phyloP scores from a whole-genome alignment of 2,329 filamentous ascomycete species.

The Neonectria faginata region DNA sequence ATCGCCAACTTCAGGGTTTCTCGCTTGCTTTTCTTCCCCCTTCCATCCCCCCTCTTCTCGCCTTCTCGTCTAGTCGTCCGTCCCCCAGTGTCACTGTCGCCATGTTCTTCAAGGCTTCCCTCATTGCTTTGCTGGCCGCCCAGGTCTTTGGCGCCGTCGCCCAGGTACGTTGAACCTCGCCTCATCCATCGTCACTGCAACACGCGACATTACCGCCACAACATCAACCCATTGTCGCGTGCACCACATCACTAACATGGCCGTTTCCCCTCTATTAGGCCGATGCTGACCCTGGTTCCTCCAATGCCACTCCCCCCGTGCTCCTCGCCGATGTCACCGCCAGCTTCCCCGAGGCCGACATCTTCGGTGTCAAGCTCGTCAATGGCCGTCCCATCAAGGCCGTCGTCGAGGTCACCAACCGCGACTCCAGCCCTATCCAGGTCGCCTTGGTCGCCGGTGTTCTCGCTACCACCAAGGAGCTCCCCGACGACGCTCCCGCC shows the following conservation, averaged over 20 bases:
- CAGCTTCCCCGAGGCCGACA: constrained; percentile 76
- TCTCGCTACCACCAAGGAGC: constrained; percentile 69
- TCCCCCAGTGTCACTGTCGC: constrained; percentile 30
- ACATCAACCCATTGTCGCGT: constrained; percentile 23
- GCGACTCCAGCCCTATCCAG: constrained; percentile 80
- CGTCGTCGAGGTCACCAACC: constrained; percentile 84
- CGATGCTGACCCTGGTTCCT: constrained; percentile 38
- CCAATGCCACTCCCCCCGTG: constrained; percentile 38
- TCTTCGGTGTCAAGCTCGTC: constrained; percentile 95
- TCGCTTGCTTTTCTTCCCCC: constrained; percentile 29
- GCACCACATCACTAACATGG: not conserved
- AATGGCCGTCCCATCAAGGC: constrained; percentile 90
- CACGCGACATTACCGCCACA: not conserved
- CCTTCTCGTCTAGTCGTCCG: constrained; percentile 18
- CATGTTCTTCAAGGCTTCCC: constrained; percentile 82
- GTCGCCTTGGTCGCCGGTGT: constrained; percentile 82
- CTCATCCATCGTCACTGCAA: constrained; percentile 1
- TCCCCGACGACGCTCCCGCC: constrained; percentile 58
- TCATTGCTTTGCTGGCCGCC: constrained; percentile 78
- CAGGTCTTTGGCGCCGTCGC: constrained; percentile 74
- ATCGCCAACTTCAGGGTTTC: constrained; percentile 25
- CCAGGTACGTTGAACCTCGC: constrained; percentile 61
- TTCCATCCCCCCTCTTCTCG: constrained; percentile 19
- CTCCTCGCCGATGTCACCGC: constrained; percentile 74
- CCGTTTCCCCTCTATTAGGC: constrained; percentile 17